Evolutionary conservation across 2,329 filamentous ascomycete genomes (phyloP), one percentile per base, ranked within the genome.

Genomic region (Exophiala viscosa): DNA sequence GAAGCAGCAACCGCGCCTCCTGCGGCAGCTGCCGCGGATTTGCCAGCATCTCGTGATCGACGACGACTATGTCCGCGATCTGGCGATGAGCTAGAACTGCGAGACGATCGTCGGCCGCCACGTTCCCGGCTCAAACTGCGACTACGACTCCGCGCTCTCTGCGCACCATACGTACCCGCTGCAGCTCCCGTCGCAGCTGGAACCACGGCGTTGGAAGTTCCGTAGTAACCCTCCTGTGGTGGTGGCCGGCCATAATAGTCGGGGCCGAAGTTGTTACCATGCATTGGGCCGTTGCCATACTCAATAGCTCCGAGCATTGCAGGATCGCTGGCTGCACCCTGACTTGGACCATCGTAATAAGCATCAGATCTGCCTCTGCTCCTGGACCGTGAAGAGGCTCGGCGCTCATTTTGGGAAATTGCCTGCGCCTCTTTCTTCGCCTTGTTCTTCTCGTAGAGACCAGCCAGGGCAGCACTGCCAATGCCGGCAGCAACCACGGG

Each of bases 381-480:
- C 61, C 75, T 69, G 17, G 76, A 78, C 60, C 75, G 72, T 13
- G 66, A 67, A 36, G 66, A 65, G n/a, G 60, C 57, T 35, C 61
- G 56, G 32, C 60, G 50, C 60, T 67, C 58, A 9, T 57, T 47
- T 20, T 57, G 51, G 18, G 67, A 61, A 62, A 64, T 66, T 63
- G 70, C 63, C 38, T 67, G 63, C 44, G 73, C 67, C 54, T 75
- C 73, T 63, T 76, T 78, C 65, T 80, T 81, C 36, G 75, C 78
- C 67, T 84, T 83, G 55, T 77, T 79, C 62, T 78, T 82, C 67
- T 85, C 83, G 62, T 84, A 85, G 13, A 85, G 65, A 18, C 79
- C 80, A 52, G 82, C 79, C 31, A 82, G 71, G 11, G 81, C 83
- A 36, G 83, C 83, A 59, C 79, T 81, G 41, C 80, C 79, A 11